Conservation (phyloP, 345 rosid species). For the Iberis pinnata region DNA sequence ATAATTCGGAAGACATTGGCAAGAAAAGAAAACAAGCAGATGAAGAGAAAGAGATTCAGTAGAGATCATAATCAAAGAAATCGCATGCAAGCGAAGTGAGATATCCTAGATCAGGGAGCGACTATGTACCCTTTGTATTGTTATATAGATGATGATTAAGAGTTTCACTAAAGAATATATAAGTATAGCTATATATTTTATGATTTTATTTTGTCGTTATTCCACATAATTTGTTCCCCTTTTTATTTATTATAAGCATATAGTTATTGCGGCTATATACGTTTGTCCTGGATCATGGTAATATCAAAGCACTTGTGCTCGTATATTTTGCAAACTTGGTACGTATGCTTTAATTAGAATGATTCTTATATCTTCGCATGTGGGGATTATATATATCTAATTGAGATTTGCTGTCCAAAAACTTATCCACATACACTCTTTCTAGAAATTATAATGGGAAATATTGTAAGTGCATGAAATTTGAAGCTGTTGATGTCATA, state of each 20-base stretch:
- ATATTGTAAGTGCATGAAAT: no score
- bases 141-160: no score
- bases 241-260: background rate
- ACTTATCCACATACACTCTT: background rate
- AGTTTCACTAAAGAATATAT: background rate
- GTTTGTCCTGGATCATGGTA: constrained; percentile 16
- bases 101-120: no score
- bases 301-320: background rate
- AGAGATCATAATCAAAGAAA: no score
- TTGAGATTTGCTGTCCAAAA: constrained; percentile 22
- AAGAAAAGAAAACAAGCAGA: no score
- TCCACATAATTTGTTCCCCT: background rate
- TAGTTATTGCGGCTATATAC: constrained; percentile 15
- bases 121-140: no score
- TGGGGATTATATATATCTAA: constrained; percentile 5
- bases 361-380: constrained; percentile 23
- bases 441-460: no score
- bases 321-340: constrained; percentile 16
- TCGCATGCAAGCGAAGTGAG: no score
- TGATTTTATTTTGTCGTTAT: background rate
- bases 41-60: no score
- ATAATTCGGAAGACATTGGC: no score
- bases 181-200: constrained; percentile 1
- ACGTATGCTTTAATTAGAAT: constrained; percentile 7
- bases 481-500: no score